Evolutionary conservation across 2,329 filamentous ascomycete genomes (phyloP).

Genomic region (Alternaria tenuissima): DNA sequence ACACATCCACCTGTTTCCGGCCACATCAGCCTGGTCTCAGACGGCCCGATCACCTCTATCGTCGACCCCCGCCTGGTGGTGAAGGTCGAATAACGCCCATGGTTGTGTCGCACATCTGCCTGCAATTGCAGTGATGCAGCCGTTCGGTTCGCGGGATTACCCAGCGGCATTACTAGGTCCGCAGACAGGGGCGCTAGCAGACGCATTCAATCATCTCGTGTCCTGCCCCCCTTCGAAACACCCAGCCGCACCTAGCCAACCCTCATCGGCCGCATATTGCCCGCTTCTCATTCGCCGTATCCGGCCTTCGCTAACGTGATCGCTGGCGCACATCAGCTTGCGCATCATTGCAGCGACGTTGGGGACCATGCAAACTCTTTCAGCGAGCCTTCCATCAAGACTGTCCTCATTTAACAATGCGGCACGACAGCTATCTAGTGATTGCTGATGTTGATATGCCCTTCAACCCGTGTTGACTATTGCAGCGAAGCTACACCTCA

Average conservation of each 20-base stretch:
- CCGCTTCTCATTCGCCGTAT: conserved; percentile 30
- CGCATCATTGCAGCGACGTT: conserved; percentile 7
- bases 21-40: conserved; percentile 34
- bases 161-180: conserved; percentile 20
- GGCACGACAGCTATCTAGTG: neutral
- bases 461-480: neutral
- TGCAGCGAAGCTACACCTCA: neutral
- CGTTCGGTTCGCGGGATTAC: conserved; percentile 22
- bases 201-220: conserved; percentile 25
- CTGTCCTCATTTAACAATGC: neutral
- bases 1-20: conserved; percentile 27
- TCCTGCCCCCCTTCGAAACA: conserved; percentile 23
- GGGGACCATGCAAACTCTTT: neutral
- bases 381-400: neutral
- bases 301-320: conserved; percentile 22
- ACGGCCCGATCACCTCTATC: conserved; percentile 24
- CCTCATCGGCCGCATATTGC: conserved; percentile 27
- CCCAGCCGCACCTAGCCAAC: conserved; percentile 19
- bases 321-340: conserved; percentile 25
- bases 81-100: conserved; percentile 6
- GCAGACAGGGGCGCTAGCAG: conserved; percentile 23
- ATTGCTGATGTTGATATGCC: neutral
- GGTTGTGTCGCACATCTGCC: conserved; percentile 18
- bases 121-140: conserved; percentile 26
- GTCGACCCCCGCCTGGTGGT: conserved; percentile 3